Evolutionary conservation across 495 filamentous ascomycete species (phyloP).

Genomic region (Ramalina intermedia): DNA sequence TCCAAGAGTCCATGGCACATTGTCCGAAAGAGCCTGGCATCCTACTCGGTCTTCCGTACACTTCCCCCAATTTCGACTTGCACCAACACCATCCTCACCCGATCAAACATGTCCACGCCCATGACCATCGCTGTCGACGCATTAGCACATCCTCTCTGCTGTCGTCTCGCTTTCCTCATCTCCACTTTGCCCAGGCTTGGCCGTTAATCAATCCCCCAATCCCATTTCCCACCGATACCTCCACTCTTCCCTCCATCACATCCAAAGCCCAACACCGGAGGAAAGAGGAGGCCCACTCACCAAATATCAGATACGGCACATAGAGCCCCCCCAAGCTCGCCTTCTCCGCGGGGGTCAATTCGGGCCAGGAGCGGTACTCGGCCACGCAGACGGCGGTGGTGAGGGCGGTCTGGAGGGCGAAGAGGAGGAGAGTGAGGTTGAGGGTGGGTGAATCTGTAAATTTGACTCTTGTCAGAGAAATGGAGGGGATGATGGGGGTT

Average conservation of each 20-base stretch:
- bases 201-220: too few relatives aligned
- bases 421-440: slow-evolving; percentile 55
- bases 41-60: too few relatives aligned
- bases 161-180: too few relatives aligned
- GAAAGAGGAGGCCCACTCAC: slow-evolving; percentile 32
- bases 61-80: too few relatives aligned
- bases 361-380: slow-evolving; percentile 42
- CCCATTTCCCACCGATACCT: too few relatives aligned
- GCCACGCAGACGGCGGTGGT: slow-evolving; percentile 59
- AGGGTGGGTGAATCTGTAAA: slow-evolving; percentile 39
- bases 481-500: neutral
- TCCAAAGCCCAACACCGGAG: too few relatives aligned
- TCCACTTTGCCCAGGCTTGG: too few relatives aligned
- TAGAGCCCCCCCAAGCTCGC: slow-evolving; percentile 48
- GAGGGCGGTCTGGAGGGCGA: slow-evolving; percentile 51
- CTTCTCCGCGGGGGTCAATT: slow-evolving; percentile 39
- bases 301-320: slow-evolving; percentile 55
- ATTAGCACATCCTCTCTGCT: neutral
- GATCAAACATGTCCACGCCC: slow-evolving; percentile 37
- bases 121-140: slow-evolving; percentile 35
- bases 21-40: too few relatives aligned
- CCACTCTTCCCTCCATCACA: too few relatives aligned
- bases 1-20: too few relatives aligned
- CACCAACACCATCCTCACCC: slow-evolving; percentile 12
- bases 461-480: neutral